These are phyloP conservation scores for Parietichytrium sp. DNA, from an alignment of 108 stramenopile genomes.

Conservation along the genomic window DNA sequence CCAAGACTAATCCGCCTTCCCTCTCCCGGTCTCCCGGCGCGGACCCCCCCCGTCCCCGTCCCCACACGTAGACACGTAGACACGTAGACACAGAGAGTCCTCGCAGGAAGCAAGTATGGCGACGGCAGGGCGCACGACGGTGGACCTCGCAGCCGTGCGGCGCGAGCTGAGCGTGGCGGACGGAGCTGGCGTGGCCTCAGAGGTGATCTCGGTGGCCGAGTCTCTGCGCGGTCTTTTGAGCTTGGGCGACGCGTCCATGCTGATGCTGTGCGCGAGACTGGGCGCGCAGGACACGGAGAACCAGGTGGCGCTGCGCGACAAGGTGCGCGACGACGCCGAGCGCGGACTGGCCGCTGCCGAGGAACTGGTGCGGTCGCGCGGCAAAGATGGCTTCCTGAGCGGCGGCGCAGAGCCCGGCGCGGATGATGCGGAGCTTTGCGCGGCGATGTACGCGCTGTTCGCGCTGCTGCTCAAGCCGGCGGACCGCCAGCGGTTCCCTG, in stretches of 20 bases:
- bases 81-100: too few relatives aligned
- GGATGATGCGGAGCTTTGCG: background rate
- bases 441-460: background rate
- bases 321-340: background rate
- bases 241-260: slow-evolving; percentile 22
- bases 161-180: too few relatives aligned
- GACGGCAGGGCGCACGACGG: too few relatives aligned
- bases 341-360: background rate
- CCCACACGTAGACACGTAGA: too few relatives aligned
- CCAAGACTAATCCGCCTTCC: too few relatives aligned
- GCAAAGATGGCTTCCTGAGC: background rate
- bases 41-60: too few relatives aligned
- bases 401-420: background rate
- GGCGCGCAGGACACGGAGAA: background rate
- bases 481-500: background rate
- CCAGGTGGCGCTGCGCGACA: slow-evolving; percentile 11
- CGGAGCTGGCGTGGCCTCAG: too few relatives aligned
- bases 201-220: too few relatives aligned
- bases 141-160: too few relatives aligned
- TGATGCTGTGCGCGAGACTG: slow-evolving; percentile 12
- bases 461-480: background rate
- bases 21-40: too few relatives aligned
- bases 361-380: background rate
- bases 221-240: too few relatives aligned
- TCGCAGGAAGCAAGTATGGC: too few relatives aligned